Evolutionary conservation across 1,139 yeast genomes (phyloP), one percentile per base, ranked within the genome.

Genomic region (Debaryomyces sp.): DNA sequence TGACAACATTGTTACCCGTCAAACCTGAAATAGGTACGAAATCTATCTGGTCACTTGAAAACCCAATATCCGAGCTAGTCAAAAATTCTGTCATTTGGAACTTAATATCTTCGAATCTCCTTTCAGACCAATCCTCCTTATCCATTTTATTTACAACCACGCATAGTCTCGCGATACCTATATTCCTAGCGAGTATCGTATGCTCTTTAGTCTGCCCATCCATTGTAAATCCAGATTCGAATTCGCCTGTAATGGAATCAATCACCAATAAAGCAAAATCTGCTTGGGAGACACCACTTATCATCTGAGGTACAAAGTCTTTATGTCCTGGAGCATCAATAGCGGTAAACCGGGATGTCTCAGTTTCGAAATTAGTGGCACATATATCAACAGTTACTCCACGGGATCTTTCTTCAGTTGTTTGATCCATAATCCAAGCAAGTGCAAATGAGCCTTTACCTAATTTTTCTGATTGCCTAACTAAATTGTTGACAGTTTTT

Each of bases 401-500:
- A 54, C 92, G 71, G 6, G 78, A 67, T 58, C 99, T 80, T 68
- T 95, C 99, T 64, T 94, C 99, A 1, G 79, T 73, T 0, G 98
- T 91, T 67, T 92, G 97, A 65, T 95, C 99, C 89, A 94, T 82
- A 10, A 94, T 85, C 99, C 99, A 95, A 0, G 99, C 99, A 47
- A 92, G 76, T 12, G 97, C 96, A 69, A 95, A 95, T 1, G 98
- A 91, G 1, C 91, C 87, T 62, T 94, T 95, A 6, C 99, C 99
- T 1, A 82, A 78, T 50, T 79, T 80, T 49, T 87, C 90, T 45
- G 96, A 86, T 60, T 94, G 97, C 55, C 84, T 82, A 48, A 89
- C 83, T 53, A 89, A 72, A 62, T 87, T 89, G 60, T 88, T 85
- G 22, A 92, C 82, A 0, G 90, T 82, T 50, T 85, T 83, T 43